Evolutionary conservation across 495 filamentous ascomycete species (phyloP).

Genomic region (Chaetomium cochliodes): DNA sequence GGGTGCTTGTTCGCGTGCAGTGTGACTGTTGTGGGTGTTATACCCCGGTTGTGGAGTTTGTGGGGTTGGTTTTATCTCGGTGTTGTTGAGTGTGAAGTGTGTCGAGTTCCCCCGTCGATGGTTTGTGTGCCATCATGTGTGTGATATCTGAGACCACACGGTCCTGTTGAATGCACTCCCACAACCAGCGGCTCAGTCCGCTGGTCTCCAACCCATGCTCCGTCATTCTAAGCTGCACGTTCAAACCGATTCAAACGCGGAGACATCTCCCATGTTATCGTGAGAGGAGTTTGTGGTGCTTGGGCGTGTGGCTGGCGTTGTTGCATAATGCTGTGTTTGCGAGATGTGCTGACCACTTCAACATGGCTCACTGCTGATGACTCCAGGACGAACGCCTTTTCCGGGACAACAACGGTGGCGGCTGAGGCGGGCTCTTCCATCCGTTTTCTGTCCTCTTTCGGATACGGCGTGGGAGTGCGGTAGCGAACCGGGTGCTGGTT

Average conservation of each 20-base stretch:
- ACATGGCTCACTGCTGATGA: constrained; percentile 20
- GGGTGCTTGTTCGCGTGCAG: background rate
- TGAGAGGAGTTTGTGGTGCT: constrained; percentile 16
- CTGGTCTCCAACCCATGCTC: background rate
- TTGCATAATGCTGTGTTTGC: background rate
- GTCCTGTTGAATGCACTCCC: background rate
- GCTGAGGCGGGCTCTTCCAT: background rate
- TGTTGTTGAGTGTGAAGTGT: background rate
- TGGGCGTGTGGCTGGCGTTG: constrained; percentile 11
- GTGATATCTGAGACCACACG: background rate
- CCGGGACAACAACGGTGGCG: background rate
- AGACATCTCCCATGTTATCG: constrained; percentile 27
- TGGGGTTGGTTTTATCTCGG: background rate
- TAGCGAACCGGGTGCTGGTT: constrained; percentile 30
- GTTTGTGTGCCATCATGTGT: background rate
- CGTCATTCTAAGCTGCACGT: constrained; percentile 10
- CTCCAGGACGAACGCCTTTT: constrained; percentile 29
- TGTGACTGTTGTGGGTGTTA: background rate
- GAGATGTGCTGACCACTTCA: constrained; percentile 9
- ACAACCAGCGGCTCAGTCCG: too few species aligned
- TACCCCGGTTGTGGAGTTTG: background rate
- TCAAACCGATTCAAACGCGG: constrained; percentile 33
- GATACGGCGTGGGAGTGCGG: constrained; percentile 34
- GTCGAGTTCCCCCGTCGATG: background rate
- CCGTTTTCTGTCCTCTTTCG: constrained; percentile 30